phyloP scores from a whole-genome alignment of 768 basidiomycete genomes.

The Russula foetens region DNA sequence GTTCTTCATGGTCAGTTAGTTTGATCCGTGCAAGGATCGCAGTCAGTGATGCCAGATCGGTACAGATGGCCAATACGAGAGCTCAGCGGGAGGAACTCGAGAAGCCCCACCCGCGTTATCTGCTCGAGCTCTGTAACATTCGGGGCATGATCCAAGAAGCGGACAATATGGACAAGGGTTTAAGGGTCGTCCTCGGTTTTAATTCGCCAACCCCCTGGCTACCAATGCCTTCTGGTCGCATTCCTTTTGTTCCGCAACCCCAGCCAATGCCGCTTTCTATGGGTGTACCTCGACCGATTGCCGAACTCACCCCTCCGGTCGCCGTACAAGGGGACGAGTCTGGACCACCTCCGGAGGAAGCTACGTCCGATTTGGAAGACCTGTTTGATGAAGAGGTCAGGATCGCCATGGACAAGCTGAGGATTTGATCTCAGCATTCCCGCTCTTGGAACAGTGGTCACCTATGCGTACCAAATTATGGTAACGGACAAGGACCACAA shows the following conservation, averaged over 20 bases:
- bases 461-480: too few relatives aligned
- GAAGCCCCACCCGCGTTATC: constrained; percentile 7
- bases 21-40: not conserved
- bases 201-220: not conserved
- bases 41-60: not conserved
- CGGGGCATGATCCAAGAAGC: constrained; percentile 17
- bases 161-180: constrained; percentile 11
- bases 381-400: constrained; percentile 35
- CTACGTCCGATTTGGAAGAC: constrained; percentile 63
- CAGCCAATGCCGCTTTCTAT: not conserved
- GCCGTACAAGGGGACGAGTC: constrained; percentile 28
- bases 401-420: not conserved
- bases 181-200: not conserved
- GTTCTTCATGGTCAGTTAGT: constrained; percentile 6
- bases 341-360: constrained; percentile 61
- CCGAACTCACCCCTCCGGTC: not conserved
- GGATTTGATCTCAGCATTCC: not conserved
- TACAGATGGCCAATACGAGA: constrained; percentile 6
- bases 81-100: constrained; percentile 10
- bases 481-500: too few relatives aligned
- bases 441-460: too few relatives aligned
- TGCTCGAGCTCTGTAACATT: constrained; percentile 14
- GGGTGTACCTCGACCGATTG: not conserved
- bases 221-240: too few relatives aligned
- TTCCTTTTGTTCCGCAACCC: not conserved